Evolutionary conservation across 306 rosid genomes (phyloP).

Genomic region (Casuarina cunninghamiana): DNA sequence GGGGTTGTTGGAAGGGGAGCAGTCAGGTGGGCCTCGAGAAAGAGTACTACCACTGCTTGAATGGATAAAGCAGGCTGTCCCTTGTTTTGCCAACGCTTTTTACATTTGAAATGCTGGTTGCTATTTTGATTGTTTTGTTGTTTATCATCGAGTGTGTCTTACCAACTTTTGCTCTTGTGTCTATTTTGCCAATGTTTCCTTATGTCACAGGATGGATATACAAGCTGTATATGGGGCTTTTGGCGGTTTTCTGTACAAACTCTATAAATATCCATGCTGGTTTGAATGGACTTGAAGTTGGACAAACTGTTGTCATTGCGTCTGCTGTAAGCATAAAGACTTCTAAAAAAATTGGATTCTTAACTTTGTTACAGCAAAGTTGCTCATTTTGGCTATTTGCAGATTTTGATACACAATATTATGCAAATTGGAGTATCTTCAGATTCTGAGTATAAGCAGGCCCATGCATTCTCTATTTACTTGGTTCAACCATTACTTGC

Average conservation of each 20-base stretch:
- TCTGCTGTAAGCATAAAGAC: slow-evolving; percentile 62
- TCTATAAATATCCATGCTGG: slow-evolving; percentile 97
- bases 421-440: slow-evolving; percentile 84
- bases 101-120: slow-evolving; percentile 11
- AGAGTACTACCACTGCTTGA: background rate
- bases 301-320: slow-evolving; percentile 83
- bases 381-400: slow-evolving; percentile 32
- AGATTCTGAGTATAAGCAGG: slow-evolving; percentile 77
- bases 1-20: too few species aligned
- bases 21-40: too few species aligned
- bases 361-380: slow-evolving; percentile 22
- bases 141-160: background rate
- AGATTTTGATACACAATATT: slow-evolving; percentile 75
- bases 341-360: slow-evolving; percentile 15
- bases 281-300: slow-evolving; percentile 85
- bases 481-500: slow-evolving; percentile 81
- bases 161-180: background rate
- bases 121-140: slow-evolving; percentile 1
- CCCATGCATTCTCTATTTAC: slow-evolving; percentile 81
- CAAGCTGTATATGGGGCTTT: slow-evolving; percentile 89
- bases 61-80: background rate
- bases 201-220: slow-evolving; percentile 76
- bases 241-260: slow-evolving; percentile 97
- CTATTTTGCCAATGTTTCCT: background rate
- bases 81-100: background rate